These are phyloP conservation scores for Plasmodium knowlesi DNA, from an alignment of 169 alveolate genomes.

Conservation along the genomic window DNA sequence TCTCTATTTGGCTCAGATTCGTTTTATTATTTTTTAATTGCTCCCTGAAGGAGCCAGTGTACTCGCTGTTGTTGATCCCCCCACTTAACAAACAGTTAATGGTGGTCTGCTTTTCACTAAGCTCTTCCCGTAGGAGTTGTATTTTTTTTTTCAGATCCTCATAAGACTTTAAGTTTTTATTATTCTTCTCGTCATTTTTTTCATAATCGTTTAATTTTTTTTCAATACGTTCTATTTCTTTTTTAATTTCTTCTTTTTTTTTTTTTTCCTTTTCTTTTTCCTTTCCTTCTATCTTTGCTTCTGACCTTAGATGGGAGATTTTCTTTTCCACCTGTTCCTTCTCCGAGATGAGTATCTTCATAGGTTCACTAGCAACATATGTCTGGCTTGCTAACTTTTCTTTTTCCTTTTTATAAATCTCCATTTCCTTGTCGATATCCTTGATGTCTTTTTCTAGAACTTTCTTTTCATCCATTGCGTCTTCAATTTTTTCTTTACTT, in stretches of 20 bases:
- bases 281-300: constrained; percentile 48
- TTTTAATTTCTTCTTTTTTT: constrained; percentile 79
- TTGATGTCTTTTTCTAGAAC: constrained; percentile 57
- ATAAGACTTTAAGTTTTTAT: constrained; percentile 46
- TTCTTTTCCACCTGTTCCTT: constrained; percentile 77
- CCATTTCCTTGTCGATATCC: constrained; percentile 72
- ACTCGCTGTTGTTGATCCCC: constrained; percentile 49
- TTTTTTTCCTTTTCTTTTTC: constrained; percentile 77
- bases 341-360: constrained; percentile 72
- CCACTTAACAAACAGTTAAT: constrained; percentile 61
- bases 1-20: constrained; percentile 59
- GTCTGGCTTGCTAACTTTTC: constrained; percentile 76
- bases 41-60: constrained; percentile 80
- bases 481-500: constrained; percentile 61
- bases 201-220: constrained; percentile 79
- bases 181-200: constrained; percentile 74
- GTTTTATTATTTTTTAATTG: constrained; percentile 70
- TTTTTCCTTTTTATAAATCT: constrained; percentile 73
- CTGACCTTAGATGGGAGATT: constrained; percentile 57
- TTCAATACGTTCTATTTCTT: constrained; percentile 76
- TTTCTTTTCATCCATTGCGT: constrained; percentile 62
- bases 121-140: constrained; percentile 39
- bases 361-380: constrained; percentile 47
- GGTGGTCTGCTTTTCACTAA: constrained; percentile 42
- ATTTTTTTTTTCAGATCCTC: constrained; percentile 42